Conservation (phyloP, 192 early-diverging fungal species). For the Allomyces macrogynus region DNA sequence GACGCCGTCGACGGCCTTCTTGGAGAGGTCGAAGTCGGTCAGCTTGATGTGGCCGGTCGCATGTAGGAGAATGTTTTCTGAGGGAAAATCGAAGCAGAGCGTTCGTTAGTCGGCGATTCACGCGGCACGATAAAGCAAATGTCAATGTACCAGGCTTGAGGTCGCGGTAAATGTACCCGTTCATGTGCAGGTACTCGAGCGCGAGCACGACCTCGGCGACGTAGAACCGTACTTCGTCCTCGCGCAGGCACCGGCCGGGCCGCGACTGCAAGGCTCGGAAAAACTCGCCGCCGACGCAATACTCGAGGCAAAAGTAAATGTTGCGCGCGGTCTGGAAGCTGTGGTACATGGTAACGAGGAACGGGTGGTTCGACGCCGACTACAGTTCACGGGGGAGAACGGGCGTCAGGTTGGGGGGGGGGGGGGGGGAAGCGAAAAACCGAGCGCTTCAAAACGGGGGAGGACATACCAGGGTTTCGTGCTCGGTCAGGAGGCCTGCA, state of each 20-base stretch:
- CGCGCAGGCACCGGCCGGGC: slow-evolving; percentile 69
- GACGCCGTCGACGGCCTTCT: slow-evolving; percentile 39
- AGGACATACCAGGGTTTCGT: slow-evolving; percentile 53
- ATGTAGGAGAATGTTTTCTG: slow-evolving; percentile 65
- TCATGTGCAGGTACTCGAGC: slow-evolving; percentile 86
- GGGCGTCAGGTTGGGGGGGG: background rate
- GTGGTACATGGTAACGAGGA: slow-evolving; percentile 80
- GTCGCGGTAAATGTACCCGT: slow-evolving; percentile 94
- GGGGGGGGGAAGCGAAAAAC: too few relatives aligned
- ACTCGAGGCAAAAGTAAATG: slow-evolving; percentile 78
- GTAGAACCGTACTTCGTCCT: slow-evolving; percentile 87
- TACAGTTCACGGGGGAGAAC: background rate
- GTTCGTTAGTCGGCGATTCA: too few relatives aligned
- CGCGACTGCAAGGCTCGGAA: slow-evolving; percentile 70
- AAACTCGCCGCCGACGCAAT: slow-evolving; percentile 75
- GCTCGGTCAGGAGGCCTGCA: slow-evolving; percentile 93
- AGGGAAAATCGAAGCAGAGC: too few relatives aligned
- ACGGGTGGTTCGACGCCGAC: slow-evolving; percentile 67
- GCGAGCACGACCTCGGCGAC: slow-evolving; percentile 91
- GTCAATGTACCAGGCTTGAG: slow-evolving; percentile 91
- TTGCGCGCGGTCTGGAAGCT: slow-evolving; percentile 70
- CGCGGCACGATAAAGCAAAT: too few relatives aligned
- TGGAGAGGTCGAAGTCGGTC: slow-evolving; percentile 95
- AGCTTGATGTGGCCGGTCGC: slow-evolving; percentile 95
- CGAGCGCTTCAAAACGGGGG: background rate